phyloP scores from a whole-genome alignment of 257 asterid species.

The Ajuga chamaepitys region DNA sequence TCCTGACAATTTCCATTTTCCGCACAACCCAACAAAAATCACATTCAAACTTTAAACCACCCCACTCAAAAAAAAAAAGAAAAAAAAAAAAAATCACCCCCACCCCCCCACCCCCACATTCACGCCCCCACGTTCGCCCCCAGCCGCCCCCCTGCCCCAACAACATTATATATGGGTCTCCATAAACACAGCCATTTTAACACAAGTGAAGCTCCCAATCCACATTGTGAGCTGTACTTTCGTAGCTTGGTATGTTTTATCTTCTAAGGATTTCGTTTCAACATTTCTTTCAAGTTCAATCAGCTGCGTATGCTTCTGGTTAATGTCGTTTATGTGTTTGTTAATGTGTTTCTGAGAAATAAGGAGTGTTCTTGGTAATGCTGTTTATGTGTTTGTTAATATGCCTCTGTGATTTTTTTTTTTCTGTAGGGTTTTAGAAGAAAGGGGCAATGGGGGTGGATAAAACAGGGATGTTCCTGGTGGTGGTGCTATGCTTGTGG shows the following conservation, averaged over 20 bases:
- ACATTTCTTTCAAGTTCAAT: too few relatives aligned
- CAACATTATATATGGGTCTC: background rate
- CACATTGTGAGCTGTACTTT: constrained; percentile 2
- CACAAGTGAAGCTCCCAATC: background rate
- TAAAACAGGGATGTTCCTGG: constrained; percentile 23
- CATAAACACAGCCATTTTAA: background rate
- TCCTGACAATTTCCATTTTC: background rate
- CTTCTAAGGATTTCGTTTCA: background rate
- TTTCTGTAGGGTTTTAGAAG: background rate
- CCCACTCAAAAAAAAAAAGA: too few relatives aligned
- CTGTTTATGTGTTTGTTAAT: background rate
- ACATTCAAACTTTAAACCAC: background rate
- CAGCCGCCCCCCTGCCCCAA: background rate
- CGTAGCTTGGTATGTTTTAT: constrained; percentile 5
- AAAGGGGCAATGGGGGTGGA: constrained; percentile 24
- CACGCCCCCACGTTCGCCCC: background rate
- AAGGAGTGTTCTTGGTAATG: background rate
- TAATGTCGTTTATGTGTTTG: background rate
- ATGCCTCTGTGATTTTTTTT: background rate
- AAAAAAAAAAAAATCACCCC: too few relatives aligned
- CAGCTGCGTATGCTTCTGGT: background rate
- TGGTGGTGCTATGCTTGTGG: constrained; percentile 28
- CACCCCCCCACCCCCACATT: too few relatives aligned
- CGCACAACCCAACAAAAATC: background rate
- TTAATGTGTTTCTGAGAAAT: background rate